A percentile compares a stretch with the other conserved stretches of the same genome.
These are phyloP conservation scores for Ephemerocybe angulata DNA, from an alignment of 768 basidiomycete species.

Conservation along the genomic window DNA sequence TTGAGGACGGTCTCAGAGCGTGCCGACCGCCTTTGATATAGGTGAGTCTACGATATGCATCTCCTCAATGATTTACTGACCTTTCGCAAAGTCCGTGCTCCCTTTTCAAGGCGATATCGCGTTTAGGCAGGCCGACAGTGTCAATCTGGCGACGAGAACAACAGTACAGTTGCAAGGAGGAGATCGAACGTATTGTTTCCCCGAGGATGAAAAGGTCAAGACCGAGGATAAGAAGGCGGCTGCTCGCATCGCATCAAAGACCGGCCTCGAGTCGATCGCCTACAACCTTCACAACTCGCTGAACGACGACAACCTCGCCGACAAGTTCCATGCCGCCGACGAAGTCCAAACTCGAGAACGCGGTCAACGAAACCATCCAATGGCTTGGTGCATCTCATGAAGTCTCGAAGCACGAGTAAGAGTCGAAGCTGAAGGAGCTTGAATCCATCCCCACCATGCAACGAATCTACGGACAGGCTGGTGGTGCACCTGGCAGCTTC, in stretches of 20 bases:
- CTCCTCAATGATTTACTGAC: too few relatives aligned
- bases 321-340: constrained; percentile 84
- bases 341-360: constrained; percentile 77
- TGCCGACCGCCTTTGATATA: too few relatives aligned
- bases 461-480: constrained; percentile 74
- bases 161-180: too few relatives aligned
- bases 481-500: constrained; percentile 59
- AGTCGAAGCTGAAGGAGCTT: constrained; percentile 88
- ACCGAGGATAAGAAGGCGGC: constrained; percentile 87
- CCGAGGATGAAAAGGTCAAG: constrained; percentile 93
- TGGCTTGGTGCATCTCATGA: constrained; percentile 89
- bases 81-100: too few relatives aligned
- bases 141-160: too few relatives aligned
- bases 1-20: too few relatives aligned
- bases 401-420: constrained; percentile 92
- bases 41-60: too few relatives aligned
- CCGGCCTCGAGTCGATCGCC: constrained; percentile 87
- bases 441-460: constrained; percentile 69
- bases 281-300: constrained; percentile 94
- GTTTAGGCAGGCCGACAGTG: too few relatives aligned
- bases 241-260: constrained; percentile 82
- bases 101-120: too few relatives aligned
- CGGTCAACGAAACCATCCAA: constrained; percentile 78
- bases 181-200: constrained; percentile 98
- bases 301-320: constrained; percentile 77